Conservation (phyloP, 1,139 yeast species). For the Yamadazyma mexicana region DNA sequence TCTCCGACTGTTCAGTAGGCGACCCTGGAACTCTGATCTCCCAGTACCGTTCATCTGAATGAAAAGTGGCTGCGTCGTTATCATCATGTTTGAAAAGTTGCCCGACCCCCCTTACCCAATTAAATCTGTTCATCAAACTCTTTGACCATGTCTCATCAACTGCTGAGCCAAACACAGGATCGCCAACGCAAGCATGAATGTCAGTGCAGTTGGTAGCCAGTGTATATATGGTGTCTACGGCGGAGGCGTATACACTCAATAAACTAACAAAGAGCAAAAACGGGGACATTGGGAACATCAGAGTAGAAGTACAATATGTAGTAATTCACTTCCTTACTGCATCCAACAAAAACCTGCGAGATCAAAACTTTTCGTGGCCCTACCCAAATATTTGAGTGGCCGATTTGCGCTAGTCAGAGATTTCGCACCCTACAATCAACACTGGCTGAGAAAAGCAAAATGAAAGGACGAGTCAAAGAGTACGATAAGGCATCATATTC, state of each 20-base stretch:
- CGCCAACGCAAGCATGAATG: slow-evolving; percentile 4
- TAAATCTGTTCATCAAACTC: slow-evolving; percentile 4
- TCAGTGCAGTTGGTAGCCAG: slow-evolving; percentile 5
- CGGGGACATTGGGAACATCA: slow-evolving; percentile 4
- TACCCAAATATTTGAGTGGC: no score
- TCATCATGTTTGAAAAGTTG: slow-evolving; percentile 1
- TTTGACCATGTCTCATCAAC: slow-evolving; percentile 3
- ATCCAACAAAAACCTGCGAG: neutral
- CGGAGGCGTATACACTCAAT: slow-evolving; percentile 5
- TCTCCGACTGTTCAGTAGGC: slow-evolving; percentile 6
- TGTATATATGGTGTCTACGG: slow-evolving; percentile 4
- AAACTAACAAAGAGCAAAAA: slow-evolving; percentile 5
- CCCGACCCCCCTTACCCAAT: slow-evolving; percentile 4
- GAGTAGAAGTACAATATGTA: slow-evolving; percentile 5
- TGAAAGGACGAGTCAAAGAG: no score
- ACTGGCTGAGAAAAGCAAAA: no score
- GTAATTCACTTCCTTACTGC: slow-evolving; percentile 2
- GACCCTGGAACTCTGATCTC: slow-evolving; percentile 6
- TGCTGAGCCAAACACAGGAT: slow-evolving; percentile 5
- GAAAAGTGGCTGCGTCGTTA: slow-evolving; percentile 2
- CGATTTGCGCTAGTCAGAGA: no score
- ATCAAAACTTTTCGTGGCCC: no score
- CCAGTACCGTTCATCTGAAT: slow-evolving; percentile 4
- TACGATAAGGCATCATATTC: no score
- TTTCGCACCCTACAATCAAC: no score